These are phyloP conservation scores for Gnomoniopsis sp. DNA, from an alignment of 2,329 filamentous ascomycete species.

Conservation along the genomic window DNA sequence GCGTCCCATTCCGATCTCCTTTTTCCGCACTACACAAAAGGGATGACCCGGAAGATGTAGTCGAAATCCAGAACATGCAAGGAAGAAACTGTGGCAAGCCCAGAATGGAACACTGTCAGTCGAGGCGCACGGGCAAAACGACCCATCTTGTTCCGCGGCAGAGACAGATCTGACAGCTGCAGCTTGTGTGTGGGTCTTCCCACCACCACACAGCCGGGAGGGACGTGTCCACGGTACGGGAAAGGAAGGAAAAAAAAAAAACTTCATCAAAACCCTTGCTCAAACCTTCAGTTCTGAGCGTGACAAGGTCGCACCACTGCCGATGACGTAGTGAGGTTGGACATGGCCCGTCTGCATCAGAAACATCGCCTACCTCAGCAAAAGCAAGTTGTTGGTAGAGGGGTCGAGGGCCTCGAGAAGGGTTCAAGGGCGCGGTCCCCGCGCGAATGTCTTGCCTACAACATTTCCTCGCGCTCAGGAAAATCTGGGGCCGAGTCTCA, in stretches of 20 bases:
- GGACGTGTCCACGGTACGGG: neutral
- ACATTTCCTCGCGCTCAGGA: neutral
- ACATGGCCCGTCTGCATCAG: neutral
- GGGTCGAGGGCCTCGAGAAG: no score
- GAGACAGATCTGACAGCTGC: conserved; percentile 1
- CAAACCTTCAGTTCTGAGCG: no score
- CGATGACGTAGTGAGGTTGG: neutral
- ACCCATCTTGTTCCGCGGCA: neutral
- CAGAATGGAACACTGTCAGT: neutral
- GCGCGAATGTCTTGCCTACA: no score
- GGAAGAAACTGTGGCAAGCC: neutral
- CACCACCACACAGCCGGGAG: neutral
- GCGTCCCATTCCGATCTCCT: neutral
- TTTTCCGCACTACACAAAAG: neutral
- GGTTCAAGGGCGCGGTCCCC: no score
- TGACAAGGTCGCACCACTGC: no score
- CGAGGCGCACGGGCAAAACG: conserved; percentile 6
- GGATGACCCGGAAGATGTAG: neutral
- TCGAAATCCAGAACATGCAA: conserved; percentile 6
- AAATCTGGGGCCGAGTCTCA: neutral
- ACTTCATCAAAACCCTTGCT: neutral
- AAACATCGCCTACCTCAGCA: neutral
- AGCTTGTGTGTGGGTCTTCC: no score
- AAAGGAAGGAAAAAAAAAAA: no score
- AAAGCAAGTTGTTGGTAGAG: neutral